A percentile compares a stretch with the other conserved stretches of the same genome.
Evolutionary conservation across 2,329 filamentous ascomycete species (phyloP).

Genomic region (Fusarium gaditjirri): DNA sequence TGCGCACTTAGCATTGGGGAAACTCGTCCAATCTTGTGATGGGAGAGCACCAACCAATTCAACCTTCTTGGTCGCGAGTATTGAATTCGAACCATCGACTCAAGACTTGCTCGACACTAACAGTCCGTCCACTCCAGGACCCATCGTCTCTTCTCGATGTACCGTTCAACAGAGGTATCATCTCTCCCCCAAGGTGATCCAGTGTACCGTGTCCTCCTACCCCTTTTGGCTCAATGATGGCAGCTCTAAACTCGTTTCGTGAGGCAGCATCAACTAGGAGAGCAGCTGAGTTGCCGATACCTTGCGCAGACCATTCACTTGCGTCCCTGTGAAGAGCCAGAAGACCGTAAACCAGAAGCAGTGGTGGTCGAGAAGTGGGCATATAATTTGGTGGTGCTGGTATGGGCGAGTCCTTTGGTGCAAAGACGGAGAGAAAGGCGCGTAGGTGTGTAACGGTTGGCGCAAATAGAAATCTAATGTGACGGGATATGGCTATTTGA

Average conservation of each 20-base stretch:
- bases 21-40: background rate
- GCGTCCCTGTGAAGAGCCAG: constrained; percentile 73
- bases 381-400: constrained; percentile 50
- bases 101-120: constrained; percentile 67
- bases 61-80: background rate
- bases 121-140: constrained; percentile 67
- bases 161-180: constrained; percentile 71
- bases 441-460: constrained; percentile 81
- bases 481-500: constrained; percentile 73
- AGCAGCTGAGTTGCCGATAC: constrained; percentile 71
- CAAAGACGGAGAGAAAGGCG: constrained; percentile 74
- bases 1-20: background rate
- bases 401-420: constrained; percentile 50
- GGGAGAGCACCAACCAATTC: background rate
- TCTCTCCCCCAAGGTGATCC: constrained; percentile 58
- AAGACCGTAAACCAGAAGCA: constrained; percentile 73
- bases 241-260: constrained; percentile 55
- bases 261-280: constrained; percentile 69
- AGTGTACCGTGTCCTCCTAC: constrained; percentile 45
- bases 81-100: constrained; percentile 69
- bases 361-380: constrained; percentile 45
- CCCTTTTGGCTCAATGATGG: constrained; percentile 59
- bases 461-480: constrained; percentile 77
- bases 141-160: constrained; percentile 62
- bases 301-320: constrained; percentile 81